Conservation (phyloP, 2,329 filamentous ascomycete species). For the Pseudonectria buxi region DNA sequence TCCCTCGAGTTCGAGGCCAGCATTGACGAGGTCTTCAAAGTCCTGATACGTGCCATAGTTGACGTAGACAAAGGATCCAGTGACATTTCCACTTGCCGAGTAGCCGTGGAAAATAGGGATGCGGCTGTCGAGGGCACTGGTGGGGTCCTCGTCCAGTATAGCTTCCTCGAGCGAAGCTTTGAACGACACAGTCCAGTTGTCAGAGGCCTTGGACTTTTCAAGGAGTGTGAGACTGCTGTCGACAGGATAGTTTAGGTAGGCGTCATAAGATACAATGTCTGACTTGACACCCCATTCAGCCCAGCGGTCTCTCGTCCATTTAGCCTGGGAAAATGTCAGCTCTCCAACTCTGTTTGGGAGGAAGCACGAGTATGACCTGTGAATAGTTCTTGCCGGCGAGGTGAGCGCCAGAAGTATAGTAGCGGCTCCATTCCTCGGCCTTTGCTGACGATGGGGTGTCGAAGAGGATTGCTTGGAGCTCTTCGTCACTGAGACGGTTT, state of each 20-base stretch:
- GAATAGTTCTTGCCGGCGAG: conserved; percentile 71
- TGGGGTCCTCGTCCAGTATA: conserved; percentile 74
- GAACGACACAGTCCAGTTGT: conserved; percentile 58
- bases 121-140: conserved; percentile 62
- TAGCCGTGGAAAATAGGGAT: conserved; percentile 94
- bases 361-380: conserved; percentile 38
- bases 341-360: background rate
- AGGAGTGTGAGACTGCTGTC: conserved; percentile 64
- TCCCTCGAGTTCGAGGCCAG: conserved; percentile 68
- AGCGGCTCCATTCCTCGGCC: conserved; percentile 65
- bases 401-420: conserved; percentile 72
- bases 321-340: conserved; percentile 38
- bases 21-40: conserved; percentile 71
- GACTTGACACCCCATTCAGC: conserved; percentile 61
- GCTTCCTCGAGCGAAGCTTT: conserved; percentile 81
- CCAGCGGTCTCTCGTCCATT: conserved; percentile 72
- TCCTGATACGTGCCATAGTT: conserved; percentile 87
- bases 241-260: conserved; percentile 71
- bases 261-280: conserved; percentile 63
- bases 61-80: conserved; percentile 76
- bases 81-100: conserved; percentile 86
- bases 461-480: conserved; percentile 51
- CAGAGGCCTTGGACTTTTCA: conserved; percentile 31
- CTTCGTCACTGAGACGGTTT: conserved; percentile 33
- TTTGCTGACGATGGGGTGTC: conserved; percentile 51